A percentile compares a stretch with the other conserved stretches of the same genome.
Evolutionary conservation across 2,329 filamentous ascomycete genomes (phyloP).

Genomic region (Aphanoascus verrucosus): DNA sequence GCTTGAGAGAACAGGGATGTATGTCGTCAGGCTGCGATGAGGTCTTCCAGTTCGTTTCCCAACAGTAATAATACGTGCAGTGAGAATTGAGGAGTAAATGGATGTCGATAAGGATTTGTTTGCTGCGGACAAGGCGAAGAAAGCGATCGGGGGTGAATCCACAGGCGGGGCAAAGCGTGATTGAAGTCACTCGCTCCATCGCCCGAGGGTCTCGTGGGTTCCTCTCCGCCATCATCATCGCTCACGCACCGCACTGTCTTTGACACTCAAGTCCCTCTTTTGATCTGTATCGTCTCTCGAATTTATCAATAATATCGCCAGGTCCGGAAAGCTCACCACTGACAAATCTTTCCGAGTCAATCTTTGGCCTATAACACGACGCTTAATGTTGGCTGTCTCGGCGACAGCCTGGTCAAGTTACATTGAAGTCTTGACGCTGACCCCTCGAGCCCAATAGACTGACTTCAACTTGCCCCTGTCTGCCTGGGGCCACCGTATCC

Average conservation of each 20-base stretch:
- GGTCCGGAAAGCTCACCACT: no score
- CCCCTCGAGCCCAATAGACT: neutral
- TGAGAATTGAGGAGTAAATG: no score
- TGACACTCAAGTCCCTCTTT: neutral
- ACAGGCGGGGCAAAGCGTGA: neutral
- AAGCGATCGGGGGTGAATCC: neutral
- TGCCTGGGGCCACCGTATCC: neutral
- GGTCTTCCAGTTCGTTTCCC: no score
- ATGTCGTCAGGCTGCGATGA: no score
- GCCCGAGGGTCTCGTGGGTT: no score
- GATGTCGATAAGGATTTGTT: no score
- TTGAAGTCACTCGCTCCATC: neutral
- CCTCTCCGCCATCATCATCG: neutral
- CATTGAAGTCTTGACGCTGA: neutral
- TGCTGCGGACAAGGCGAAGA: no score
- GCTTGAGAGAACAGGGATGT: no score
- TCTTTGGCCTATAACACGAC: no score
- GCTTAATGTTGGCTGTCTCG: neutral
- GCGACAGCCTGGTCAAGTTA: constrained; percentile 6
- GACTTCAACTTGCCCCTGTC: constrained; percentile 3
- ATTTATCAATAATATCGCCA: no score
- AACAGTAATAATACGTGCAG: no score
- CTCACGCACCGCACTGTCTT: neutral
- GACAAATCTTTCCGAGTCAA: no score
- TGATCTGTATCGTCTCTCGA: neutral